Conservation (phyloP, 352 stramenopile species). For the Phytophthora hybrid region DNA sequence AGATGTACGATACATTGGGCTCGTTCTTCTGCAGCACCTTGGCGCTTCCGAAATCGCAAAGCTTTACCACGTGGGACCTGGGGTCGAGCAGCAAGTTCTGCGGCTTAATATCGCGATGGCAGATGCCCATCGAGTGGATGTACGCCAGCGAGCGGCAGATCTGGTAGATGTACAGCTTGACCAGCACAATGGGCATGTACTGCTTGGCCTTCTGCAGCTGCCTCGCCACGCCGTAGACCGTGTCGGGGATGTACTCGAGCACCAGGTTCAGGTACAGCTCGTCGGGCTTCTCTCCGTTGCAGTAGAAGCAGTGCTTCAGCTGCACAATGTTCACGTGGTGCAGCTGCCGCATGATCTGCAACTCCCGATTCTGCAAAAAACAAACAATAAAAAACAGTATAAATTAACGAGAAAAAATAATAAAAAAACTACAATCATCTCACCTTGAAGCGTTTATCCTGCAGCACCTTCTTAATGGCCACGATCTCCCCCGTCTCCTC, state of each 20-base stretch:
- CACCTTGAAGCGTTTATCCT: slow-evolving; percentile 99
- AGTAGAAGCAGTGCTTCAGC: slow-evolving; percentile 99
- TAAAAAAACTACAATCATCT: not conserved
- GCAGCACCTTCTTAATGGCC: slow-evolving; percentile 99
- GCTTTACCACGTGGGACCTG: slow-evolving; percentile 97
- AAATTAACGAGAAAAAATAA: slow-evolving; percentile 9
- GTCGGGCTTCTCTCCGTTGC: slow-evolving; percentile 94
- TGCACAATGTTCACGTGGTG: slow-evolving; percentile 99
- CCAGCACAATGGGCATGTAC: slow-evolving; percentile 96
- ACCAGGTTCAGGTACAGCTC: slow-evolving; percentile 99
- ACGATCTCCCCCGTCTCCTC: slow-evolving; percentile 98
- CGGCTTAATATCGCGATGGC: slow-evolving; percentile 99
- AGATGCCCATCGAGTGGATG: slow-evolving; percentile 98
- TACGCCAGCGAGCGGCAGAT: slow-evolving; percentile 97
- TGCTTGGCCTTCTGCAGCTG: slow-evolving; percentile 98
- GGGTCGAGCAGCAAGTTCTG: slow-evolving; percentile 99
- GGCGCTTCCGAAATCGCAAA: slow-evolving; percentile 99
- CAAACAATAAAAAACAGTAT: slow-evolving; percentile 11
- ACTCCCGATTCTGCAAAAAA: slow-evolving; percentile 94
- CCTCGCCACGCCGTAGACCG: slow-evolving; percentile 97
- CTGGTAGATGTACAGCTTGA: slow-evolving; percentile 99
- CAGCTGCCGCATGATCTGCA: slow-evolving; percentile 99
- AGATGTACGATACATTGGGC: slow-evolving; percentile 99
- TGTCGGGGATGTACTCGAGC: slow-evolving; percentile 99
- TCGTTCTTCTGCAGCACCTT: slow-evolving; percentile 97